A percentile compares a stretch with the other conserved stretches of the same genome.
Conservation (phyloP, 129 eudicot species). For the Arctium lappa region DNA sequence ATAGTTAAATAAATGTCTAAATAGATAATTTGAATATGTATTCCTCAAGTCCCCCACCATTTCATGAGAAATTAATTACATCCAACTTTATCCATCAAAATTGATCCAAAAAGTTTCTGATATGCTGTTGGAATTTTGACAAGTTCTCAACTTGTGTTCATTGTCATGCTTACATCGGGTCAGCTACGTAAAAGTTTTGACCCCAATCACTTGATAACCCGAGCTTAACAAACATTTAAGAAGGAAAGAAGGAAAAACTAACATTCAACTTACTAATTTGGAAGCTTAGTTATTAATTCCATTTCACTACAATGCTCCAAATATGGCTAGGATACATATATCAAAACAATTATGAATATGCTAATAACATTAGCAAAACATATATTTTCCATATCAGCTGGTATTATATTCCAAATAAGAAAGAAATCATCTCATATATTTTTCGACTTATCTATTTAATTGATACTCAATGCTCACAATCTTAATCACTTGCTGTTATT, state of each 20-base stretch:
- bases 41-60: neutral
- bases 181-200: neutral
- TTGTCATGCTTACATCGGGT: neutral
- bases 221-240: neutral
- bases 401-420: neutral
- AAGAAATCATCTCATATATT: neutral
- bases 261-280: neutral
- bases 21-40: neutral
- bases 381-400: neutral
- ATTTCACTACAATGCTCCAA: neutral
- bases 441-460: neutral
- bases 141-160: neutral
- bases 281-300: neutral
- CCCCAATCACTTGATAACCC: neutral
- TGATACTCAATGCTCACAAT: neutral
- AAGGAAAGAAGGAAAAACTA: neutral
- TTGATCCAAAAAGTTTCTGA: neutral
- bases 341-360: neutral
- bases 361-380: neutral
- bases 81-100: neutral
- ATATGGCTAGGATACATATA: neutral
- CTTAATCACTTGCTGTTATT: neutral
- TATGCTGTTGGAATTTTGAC: neutral
- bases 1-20: neutral
- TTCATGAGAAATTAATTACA: neutral